Base-by-base conservation (phyloP, 2,329 filamentous ascomycete species). In the Phyllosticta capitalensis region DNA sequence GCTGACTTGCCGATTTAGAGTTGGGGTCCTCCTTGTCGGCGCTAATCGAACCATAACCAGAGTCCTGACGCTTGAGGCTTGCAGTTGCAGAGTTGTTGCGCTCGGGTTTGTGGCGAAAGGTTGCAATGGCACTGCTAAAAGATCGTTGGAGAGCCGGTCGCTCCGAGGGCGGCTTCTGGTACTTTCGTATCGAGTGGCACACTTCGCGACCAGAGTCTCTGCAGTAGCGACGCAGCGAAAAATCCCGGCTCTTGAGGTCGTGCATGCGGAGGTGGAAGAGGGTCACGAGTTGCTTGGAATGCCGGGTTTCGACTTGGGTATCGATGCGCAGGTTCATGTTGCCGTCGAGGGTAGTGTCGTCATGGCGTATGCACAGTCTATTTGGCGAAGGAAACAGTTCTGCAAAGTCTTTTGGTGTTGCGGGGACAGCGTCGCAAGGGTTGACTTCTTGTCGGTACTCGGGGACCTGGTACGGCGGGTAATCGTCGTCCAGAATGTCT, bases 271-370 rank as follows among this genome's bases (percentile, higher is more conserved):
- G 79, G 73, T 99, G 92, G 75, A 96, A 97, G 54, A 99, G 85
- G 5, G 85, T 89, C 67, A 88, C 83, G 65, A 84, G 84, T 63
- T 85, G 82, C 56, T 76, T 75, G 50, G 80, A 79, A 49, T 82
- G 81, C 24, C 81, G 80, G 24, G 78, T 75, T 24, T 77, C 74
- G 52, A 89, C 82, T 63, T 88, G 79, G 5, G 90, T 92, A 70
- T 96, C 92, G 61, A 97, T 81, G 30, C 92, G 86, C 60, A 99
- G 80, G 71, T 97, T 97, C 90, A 96, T 95, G 78, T 96, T 96
- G 38, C 92, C 92, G 71, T 99, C 92, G 3, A 86, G 75, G 0
- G 91, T 94, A 54, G 89, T 84, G 73, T 96, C 90, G 70, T 97
- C 94, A 70, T 97, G 92, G 26, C 88, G 85, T 68, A 99, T 90